These are phyloP conservation scores for Rhytidiadelphus loreus DNA, from an alignment of 225 moss, liverwort and hornwort species.

Conservation along the genomic window DNA sequence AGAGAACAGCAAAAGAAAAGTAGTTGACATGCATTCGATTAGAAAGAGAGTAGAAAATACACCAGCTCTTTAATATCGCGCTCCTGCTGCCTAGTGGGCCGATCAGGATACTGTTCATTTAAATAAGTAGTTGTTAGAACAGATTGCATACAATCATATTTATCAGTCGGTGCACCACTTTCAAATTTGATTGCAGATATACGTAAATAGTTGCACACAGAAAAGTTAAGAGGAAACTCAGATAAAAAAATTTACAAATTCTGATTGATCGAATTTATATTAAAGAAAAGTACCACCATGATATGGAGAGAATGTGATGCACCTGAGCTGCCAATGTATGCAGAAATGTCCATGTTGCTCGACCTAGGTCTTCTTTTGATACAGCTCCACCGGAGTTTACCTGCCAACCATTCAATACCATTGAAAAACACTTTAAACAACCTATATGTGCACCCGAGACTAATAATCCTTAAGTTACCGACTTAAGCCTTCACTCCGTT, in stretches of 20 bases:
- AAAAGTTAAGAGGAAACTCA: not conserved
- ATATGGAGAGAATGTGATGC: not conserved
- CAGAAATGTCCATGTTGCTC: conserved; percentile 94
- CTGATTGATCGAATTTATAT: not conserved
- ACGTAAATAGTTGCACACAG: not conserved
- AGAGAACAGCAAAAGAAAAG: not conserved
- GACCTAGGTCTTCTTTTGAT: conserved; percentile 85
- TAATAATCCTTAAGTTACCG: not conserved
- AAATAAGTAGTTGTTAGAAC: not conserved
- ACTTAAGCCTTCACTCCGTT: not conserved
- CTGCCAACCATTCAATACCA: conserved; percentile 15
- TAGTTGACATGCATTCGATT: not conserved
- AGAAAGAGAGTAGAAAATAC: not conserved
- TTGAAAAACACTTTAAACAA: not conserved
- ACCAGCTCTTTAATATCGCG: conserved; percentile 92
- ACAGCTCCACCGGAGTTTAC: conserved; percentile 56
- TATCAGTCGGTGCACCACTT: not conserved
- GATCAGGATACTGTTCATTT: conserved; percentile 67
- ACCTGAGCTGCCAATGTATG: conserved; percentile 99
- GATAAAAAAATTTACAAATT: not conserved
- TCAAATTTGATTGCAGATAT: not conserved
- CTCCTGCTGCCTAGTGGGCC: conserved; percentile 85
- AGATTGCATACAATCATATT: not conserved
- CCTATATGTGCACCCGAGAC: not conserved
- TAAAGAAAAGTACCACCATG: not conserved